Percentiles rank a stretch among this genome's conserved stretches.
Conservation (phyloP, 2,329 filamentous ascomycete species). For the Penicillium sp. region DNA sequence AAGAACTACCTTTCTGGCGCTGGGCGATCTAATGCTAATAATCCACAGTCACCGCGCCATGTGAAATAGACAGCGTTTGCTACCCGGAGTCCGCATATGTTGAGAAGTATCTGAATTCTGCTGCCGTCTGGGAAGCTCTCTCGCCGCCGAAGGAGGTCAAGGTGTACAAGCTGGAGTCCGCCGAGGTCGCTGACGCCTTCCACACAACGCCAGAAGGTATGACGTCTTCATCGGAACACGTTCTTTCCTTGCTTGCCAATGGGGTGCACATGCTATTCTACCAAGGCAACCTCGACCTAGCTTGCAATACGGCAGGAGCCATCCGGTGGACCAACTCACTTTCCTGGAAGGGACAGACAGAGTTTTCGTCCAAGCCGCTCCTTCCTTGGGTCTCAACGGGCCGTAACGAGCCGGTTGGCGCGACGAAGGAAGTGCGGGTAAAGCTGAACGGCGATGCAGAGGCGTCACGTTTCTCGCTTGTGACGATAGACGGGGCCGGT, state of each 20-base stretch:
- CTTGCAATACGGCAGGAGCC: conserved; percentile 28
- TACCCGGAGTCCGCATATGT: conserved; percentile 16
- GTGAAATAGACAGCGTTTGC: conserved; percentile 22
- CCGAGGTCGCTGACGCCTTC: conserved; percentile 13
- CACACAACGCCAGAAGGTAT: conserved; percentile 7
- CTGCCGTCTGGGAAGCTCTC: conserved; percentile 19
- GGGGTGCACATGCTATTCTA: conserved; percentile 23
- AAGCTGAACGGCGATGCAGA: background rate
- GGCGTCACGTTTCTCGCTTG: conserved; percentile 14
- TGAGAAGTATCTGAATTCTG: conserved; percentile 22
- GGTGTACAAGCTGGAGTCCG: conserved; percentile 13
- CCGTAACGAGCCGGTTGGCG: conserved; percentile 9
- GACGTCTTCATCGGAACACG: conserved; percentile 11
- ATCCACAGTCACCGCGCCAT: conserved; percentile 21
- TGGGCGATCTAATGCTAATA: background rate
- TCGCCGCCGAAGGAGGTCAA: conserved; percentile 13
- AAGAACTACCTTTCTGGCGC: background rate
- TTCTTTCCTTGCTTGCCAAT: conserved; percentile 16
- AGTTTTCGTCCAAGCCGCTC: conserved; percentile 19
- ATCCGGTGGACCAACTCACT: conserved; percentile 25
- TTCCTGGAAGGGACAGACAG: conserved; percentile 24
- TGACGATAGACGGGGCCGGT: conserved; percentile 14
- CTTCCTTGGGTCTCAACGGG: conserved; percentile 18
- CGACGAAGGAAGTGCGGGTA: conserved; percentile 13
- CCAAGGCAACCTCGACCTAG: conserved; percentile 27